Percentiles rank a stretch among this genome's conserved stretches.
phyloP scores from a whole-genome alignment of 768 basidiomycete genomes.

The Kwoniella bestiolae region DNA sequence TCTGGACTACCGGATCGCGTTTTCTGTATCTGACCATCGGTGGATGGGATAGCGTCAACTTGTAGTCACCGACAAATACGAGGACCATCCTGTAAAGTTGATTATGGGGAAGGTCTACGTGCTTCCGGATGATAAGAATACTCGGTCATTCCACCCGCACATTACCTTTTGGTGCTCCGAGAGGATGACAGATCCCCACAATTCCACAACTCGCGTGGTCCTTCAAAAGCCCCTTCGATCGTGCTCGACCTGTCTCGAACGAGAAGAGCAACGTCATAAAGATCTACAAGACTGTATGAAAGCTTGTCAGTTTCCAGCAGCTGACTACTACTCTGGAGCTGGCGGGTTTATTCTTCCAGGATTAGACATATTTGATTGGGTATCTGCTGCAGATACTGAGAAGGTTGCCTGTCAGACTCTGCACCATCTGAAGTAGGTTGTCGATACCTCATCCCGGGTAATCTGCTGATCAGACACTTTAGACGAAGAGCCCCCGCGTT shows the following conservation, averaged over 20 bases:
- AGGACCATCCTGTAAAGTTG: background rate
- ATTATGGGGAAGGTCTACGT: constrained; percentile 10
- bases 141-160: background rate
- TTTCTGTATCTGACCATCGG: background rate
- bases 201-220: background rate
- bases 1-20: background rate
- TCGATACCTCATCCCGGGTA: too few relatives aligned
- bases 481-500: background rate
- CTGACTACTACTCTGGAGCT: constrained; percentile 41
- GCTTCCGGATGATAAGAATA: background rate
- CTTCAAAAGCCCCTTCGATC: constrained; percentile 1
- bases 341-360: constrained; percentile 34
- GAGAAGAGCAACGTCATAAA: background rate
- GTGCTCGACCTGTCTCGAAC: background rate
- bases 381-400: constrained; percentile 25
- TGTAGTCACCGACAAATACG: background rate
- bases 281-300: constrained; percentile 12
- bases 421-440: constrained; percentile 3
- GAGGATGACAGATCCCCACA: background rate
- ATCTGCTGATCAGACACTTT: background rate
- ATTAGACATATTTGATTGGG: constrained; percentile 19
- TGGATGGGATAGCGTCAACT: background rate
- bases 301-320: constrained; percentile 17
- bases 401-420: constrained; percentile 26
- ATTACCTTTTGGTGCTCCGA: constrained; percentile 5